Evolutionary conservation across 805 yeast genomes (phyloP), one percentile per base, ranked within the genome.

Genomic region (Millerozyma acaciae): DNA sequence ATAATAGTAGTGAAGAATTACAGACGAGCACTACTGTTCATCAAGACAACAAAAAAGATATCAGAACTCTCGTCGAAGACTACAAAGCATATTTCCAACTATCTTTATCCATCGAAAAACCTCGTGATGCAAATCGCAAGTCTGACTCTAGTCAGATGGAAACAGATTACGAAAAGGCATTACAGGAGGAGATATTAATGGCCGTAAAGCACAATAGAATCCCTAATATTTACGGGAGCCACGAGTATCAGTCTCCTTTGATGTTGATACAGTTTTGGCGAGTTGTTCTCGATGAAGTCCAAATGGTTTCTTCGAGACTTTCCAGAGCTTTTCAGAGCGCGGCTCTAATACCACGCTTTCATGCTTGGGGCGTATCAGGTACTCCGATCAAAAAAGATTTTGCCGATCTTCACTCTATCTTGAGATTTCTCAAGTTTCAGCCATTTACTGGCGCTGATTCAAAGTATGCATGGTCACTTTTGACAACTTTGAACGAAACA

Each of bases 341-440:
- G 0, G 67, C 84, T 2, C 61, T 84, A 22, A 75, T 93, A 16
- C 90, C 96, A 4, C 68, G 96, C 33, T 74, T 77, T 28, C 97
- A 93, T 59, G 78, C 96, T 0, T 93, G 97, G 97, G 97, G 95
- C 10, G 96, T 89, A 1, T 85, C 96, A 1, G 98, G 98, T 5
- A 93, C 98, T 0, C 95, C 97, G 0, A 81, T 88, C 10, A 78
- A 80, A 43, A 74, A 73, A 40, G 70, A 76, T 24, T 57, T 84
- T 26, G 54, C 67, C 20, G 96, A 90, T 55, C 65, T 89, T 30
- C 76, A 73, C 27, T 82, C 95, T 0, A 68, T 87, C 4, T 51
- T 89, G 21, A 70, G 76, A 9, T 90, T 86, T 48, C 55, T 88
- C 39, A 67, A 80, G 41, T 53, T 77, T 10, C 62, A 66, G 22